Conservation (phyloP, 1,284 basidiomycete genomes). For the Vanrija sp. region DNA sequence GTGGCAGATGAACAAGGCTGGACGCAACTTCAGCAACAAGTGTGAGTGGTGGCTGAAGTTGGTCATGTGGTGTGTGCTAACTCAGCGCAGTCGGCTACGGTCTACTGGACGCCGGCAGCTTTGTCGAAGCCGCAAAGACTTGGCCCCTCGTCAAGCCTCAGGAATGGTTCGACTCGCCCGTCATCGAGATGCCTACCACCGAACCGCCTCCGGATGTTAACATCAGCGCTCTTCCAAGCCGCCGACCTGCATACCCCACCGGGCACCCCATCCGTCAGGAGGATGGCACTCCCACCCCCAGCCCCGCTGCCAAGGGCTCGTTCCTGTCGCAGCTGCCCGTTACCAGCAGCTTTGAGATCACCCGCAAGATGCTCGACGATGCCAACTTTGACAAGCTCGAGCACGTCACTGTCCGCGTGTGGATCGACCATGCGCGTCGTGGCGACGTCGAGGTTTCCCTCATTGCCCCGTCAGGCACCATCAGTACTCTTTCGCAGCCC, state of each 20-base stretch:
- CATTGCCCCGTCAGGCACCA: slow-evolving; percentile 77
- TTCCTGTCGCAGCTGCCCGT: slow-evolving; percentile 66
- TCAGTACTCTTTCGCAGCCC: slow-evolving; percentile 73
- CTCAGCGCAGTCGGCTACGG: slow-evolving; percentile 69
- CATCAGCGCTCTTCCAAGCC: background rate
- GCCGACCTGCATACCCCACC: background rate
- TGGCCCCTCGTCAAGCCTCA: slow-evolving; percentile 94
- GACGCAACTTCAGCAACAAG: slow-evolving; percentile 88
- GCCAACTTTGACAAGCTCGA: slow-evolving; percentile 85
- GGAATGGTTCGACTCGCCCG: slow-evolving; percentile 74
- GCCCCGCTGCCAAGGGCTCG: slow-evolving; percentile 18
- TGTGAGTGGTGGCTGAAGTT: slow-evolving; percentile 45
- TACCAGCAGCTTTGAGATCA: slow-evolving; percentile 64
- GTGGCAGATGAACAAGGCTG: slow-evolving; percentile 81
- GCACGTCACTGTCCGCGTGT: slow-evolving; percentile 88
- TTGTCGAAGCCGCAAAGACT: slow-evolving; percentile 72
- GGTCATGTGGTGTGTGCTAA: background rate
- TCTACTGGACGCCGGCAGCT: slow-evolving; percentile 74
- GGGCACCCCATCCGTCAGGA: background rate
- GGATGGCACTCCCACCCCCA: slow-evolving; percentile 8
- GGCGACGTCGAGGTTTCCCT: slow-evolving; percentile 94
- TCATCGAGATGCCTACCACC: slow-evolving; percentile 57
- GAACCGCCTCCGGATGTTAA: slow-evolving; percentile 1
- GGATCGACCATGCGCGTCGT: slow-evolving; percentile 79
- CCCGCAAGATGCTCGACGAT: slow-evolving; percentile 63